Evolutionary conservation across 164 flowering plant genomes (phyloP).

Genomic region (Magnolia changhungtana): DNA sequence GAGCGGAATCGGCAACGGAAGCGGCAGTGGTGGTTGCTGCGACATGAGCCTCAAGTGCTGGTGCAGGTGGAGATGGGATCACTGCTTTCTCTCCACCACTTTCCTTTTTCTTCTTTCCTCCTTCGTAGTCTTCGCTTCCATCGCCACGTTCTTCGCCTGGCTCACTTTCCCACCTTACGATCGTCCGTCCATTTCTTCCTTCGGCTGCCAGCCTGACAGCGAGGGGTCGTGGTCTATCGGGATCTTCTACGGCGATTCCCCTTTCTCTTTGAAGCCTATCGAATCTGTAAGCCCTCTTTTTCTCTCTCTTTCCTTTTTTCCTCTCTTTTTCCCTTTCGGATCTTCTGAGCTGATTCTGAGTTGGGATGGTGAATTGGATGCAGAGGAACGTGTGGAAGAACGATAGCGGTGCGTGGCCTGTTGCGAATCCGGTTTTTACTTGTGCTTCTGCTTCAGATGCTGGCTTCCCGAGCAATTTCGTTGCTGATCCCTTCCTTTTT

Average conservation of each 20-base stretch:
- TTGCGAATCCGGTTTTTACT: conserved; percentile 52
- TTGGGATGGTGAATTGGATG: conserved; percentile 1
- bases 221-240: conserved; percentile 98
- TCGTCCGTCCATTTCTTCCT: conserved; percentile 16
- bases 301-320: neutral
- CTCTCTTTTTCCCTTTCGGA: neutral
- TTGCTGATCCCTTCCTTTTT: conserved; percentile 87
- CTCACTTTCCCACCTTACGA: conserved; percentile 31
- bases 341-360: neutral
- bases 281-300: conserved; percentile 45
- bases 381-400: conserved; percentile 62
- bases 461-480: conserved; percentile 39
- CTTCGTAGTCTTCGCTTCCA: conserved; percentile 32
- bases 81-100: conserved; percentile 31
- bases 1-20: neutral
- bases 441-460: conserved; percentile 44
- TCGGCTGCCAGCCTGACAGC: conserved; percentile 66
- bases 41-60: conserved; percentile 42
- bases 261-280: conserved; percentile 73
- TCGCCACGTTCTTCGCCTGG: conserved; percentile 46
- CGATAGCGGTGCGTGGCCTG: conserved; percentile 83
- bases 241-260: conserved; percentile 78
- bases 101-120: conserved; percentile 36
- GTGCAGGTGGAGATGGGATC: conserved; percentile 44
- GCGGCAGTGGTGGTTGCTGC: conserved; percentile 21